phyloP scores from a whole-genome alignment of 441 rosid species.

The Hura crepitans region DNA sequence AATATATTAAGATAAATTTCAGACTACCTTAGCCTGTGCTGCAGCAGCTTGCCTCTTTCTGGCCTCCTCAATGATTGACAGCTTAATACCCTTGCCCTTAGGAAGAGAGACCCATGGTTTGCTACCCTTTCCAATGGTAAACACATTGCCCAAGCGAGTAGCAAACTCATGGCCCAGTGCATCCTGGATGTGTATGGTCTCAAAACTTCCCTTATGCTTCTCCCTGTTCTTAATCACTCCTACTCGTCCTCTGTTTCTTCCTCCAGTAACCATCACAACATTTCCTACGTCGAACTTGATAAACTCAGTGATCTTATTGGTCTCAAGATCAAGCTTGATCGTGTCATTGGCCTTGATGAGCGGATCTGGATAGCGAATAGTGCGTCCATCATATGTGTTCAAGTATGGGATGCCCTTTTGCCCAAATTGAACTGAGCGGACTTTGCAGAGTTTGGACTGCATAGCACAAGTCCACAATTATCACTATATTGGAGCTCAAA shows the following conservation, averaged over 20 bases:
- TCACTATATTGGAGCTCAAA: not conserved
- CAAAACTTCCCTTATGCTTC: slow-evolving; percentile 75
- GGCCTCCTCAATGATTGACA: slow-evolving; percentile 66
- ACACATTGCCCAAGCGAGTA: slow-evolving; percentile 69
- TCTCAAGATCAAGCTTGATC: slow-evolving; percentile 63
- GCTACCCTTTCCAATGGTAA: slow-evolving; percentile 63
- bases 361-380: slow-evolving; percentile 67
- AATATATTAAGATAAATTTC: no score
- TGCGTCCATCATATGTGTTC: slow-evolving; percentile 71
- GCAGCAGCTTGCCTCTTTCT: slow-evolving; percentile 44
- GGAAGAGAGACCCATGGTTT: slow-evolving; percentile 87
- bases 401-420: slow-evolving; percentile 67
- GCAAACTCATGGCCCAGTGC: slow-evolving; percentile 65
- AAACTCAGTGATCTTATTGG: slow-evolving; percentile 61
- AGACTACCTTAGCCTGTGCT: not conserved
- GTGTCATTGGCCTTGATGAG: slow-evolving; percentile 73
- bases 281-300: slow-evolving; percentile 73
- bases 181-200: slow-evolving; percentile 68
- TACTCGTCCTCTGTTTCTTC: slow-evolving; percentile 77
- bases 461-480: not conserved
- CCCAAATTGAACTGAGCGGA: slow-evolving; percentile 55
- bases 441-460: slow-evolving; percentile 75
- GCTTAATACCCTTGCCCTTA: slow-evolving; percentile 71
- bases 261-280: slow-evolving; percentile 75
- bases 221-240: slow-evolving; percentile 69